phyloP scores from a whole-genome alignment of 2,329 filamentous ascomycete species.

The Corinectria fuckeliana region DNA sequence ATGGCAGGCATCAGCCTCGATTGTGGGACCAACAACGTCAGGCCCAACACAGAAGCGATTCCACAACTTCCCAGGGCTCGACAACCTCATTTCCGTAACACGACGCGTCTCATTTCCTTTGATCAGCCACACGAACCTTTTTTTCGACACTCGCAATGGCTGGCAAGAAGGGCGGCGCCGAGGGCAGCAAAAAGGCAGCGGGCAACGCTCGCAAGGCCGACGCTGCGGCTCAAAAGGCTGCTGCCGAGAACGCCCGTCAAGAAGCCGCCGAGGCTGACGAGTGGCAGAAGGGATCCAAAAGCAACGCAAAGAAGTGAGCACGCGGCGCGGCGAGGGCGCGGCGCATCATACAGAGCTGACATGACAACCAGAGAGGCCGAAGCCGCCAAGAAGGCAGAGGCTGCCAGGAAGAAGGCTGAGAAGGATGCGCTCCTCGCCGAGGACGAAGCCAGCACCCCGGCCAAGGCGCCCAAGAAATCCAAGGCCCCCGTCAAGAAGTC shows the following conservation, averaged over 20 bases:
- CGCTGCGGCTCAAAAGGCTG: slow-evolving; percentile 79
- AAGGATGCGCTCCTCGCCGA: slow-evolving; percentile 81
- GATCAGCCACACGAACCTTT: slow-evolving; percentile 15
- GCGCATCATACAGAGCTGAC: slow-evolving; percentile 19
- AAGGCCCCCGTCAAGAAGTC: slow-evolving; percentile 74
- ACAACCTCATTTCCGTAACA: slow-evolving; percentile 11
- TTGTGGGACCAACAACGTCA: slow-evolving; percentile 14
- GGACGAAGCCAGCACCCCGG: slow-evolving; percentile 73
- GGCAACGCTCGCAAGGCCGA: slow-evolving; percentile 95
- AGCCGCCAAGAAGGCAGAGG: slow-evolving; percentile 76
- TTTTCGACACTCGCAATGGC: slow-evolving; percentile 60
- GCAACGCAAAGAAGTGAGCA: slow-evolving; percentile 82
- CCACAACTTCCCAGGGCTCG: slow-evolving; percentile 7
- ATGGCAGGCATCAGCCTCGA: slow-evolving; percentile 13
- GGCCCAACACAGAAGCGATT: slow-evolving; percentile 10
- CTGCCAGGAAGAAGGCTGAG: slow-evolving; percentile 92
- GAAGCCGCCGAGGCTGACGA: slow-evolving; percentile 73
- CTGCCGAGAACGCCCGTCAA: slow-evolving; percentile 70
- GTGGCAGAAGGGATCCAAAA: slow-evolving; percentile 89
- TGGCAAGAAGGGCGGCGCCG: slow-evolving; percentile 72
- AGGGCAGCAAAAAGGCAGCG: slow-evolving; percentile 86
- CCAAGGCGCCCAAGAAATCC: slow-evolving; percentile 69
- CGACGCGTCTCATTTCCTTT: slow-evolving; percentile 13
- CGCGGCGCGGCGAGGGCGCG: neutral
- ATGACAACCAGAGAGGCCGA: slow-evolving; percentile 43